Conservation (phyloP, 2,329 filamentous ascomycete species). For the Ceratocystiopsis minuta region DNA sequence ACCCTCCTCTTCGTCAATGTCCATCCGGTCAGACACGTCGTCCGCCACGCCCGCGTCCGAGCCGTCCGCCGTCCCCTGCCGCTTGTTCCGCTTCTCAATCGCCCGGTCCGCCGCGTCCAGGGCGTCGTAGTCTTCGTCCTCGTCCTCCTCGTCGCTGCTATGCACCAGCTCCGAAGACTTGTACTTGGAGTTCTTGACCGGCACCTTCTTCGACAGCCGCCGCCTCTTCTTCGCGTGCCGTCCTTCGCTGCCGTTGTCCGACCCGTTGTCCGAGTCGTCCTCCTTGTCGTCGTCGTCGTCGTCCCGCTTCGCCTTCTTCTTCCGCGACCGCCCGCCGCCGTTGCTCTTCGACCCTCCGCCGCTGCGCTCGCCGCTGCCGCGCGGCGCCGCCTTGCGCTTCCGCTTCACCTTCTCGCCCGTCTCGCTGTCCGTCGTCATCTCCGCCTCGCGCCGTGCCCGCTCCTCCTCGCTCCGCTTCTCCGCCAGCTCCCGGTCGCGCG, state of each 20-base stretch:
- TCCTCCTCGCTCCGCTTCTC: slow-evolving; percentile 57
- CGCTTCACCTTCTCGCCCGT: slow-evolving; percentile 67
- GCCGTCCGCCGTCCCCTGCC: slow-evolving; percentile 9
- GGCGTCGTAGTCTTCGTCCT: slow-evolving; percentile 14
- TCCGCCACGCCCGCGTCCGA: slow-evolving; percentile 17
- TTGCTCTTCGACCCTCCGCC: background rate
- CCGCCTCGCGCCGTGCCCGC: slow-evolving; percentile 47
- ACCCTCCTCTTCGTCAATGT: slow-evolving; percentile 31
- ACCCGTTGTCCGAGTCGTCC: slow-evolving; percentile 23
- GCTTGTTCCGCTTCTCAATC: slow-evolving; percentile 21
- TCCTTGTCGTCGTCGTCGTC: slow-evolving; percentile 37
- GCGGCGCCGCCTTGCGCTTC: slow-evolving; percentile 42
- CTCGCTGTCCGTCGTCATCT: slow-evolving; percentile 65
- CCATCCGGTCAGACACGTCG: slow-evolving; percentile 29
- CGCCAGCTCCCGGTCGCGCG: slow-evolving; percentile 55
- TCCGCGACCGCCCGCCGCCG: slow-evolving; percentile 17
- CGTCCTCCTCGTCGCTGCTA: slow-evolving; percentile 44
- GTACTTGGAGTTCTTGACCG: slow-evolving; percentile 42
- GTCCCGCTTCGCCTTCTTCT: slow-evolving; percentile 20
- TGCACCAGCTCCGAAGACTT: slow-evolving; percentile 76
- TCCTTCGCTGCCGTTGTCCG: slow-evolving; percentile 25
- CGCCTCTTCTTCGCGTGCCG: slow-evolving; percentile 45
- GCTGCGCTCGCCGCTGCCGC: slow-evolving; percentile 13
- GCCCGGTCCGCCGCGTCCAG: slow-evolving; percentile 12
- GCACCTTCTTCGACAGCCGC: slow-evolving; percentile 29